A percentile compares a stretch with the other conserved stretches of the same genome.
These are phyloP conservation scores for Medicago arabica DNA, from an alignment of 306 rosid genomes.

Conservation along the genomic window DNA sequence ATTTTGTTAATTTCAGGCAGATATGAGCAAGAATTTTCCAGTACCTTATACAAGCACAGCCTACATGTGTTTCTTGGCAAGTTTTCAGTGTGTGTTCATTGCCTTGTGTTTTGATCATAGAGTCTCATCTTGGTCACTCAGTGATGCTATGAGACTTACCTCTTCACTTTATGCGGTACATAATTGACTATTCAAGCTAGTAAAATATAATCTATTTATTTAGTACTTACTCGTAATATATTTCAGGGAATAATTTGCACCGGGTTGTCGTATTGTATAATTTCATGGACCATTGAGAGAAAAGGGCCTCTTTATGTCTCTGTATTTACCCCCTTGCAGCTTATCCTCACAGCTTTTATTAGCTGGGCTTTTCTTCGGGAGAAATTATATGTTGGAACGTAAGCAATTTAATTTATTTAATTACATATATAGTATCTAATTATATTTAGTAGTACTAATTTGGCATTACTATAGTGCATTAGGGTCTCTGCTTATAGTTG, in stretches of 20 bases:
- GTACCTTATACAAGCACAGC: constrained; percentile 82
- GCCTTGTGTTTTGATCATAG: constrained; percentile 55
- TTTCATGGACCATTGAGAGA: constrained; percentile 80
- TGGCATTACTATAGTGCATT: constrained; percentile 47
- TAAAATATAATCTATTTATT: too few relatives aligned
- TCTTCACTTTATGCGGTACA: constrained; percentile 67
- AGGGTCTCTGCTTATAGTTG: constrained; percentile 65
- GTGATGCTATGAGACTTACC: constrained; percentile 48
- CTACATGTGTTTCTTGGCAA: constrained; percentile 63
- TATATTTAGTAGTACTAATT: background rate
- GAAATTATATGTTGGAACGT: constrained; percentile 80
- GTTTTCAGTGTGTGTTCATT: constrained; percentile 64
- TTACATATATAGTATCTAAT: background rate
- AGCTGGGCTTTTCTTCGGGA: constrained; percentile 82
- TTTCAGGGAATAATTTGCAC: constrained; percentile 76
- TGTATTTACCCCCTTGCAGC: constrained; percentile 69
- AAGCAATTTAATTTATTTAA: constrained; percentile 43
- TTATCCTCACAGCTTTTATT: constrained; percentile 64
- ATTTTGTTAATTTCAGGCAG: constrained; percentile 61
- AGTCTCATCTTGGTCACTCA: constrained; percentile 66
- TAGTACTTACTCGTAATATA: background rate
- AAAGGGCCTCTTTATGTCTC: constrained; percentile 86
- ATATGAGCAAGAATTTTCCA: constrained; percentile 62
- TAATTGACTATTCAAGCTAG: too few relatives aligned
- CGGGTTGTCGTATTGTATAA: constrained; percentile 61